Percentiles rank a stretch among this genome's conserved stretches.
phyloP scores from a whole-genome alignment of 768 basidiomycete species.

The Tubosaeta sp. region DNA sequence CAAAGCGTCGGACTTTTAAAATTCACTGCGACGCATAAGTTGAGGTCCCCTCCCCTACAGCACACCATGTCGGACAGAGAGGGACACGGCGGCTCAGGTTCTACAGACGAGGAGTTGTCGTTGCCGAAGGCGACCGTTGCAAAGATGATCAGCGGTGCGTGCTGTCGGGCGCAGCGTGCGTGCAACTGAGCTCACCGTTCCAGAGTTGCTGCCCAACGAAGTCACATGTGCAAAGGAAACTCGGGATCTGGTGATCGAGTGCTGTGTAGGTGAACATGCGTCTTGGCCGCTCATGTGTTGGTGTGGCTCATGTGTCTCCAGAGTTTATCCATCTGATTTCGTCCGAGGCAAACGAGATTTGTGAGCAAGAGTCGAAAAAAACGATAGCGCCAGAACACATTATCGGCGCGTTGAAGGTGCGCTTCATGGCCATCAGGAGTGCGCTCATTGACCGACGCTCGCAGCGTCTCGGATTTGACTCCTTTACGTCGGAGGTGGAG shows the following conservation, averaged over 20 bases:
- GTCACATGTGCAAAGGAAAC: slow-evolving; percentile 93
- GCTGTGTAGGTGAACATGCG: slow-evolving; percentile 90
- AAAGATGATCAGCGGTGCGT: slow-evolving; percentile 88
- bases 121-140: slow-evolving; percentile 96
- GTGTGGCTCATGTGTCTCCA: slow-evolving; percentile 33
- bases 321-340: slow-evolving; percentile 99
- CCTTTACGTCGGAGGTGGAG: slow-evolving; percentile 85
- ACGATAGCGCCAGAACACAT: slow-evolving; percentile 99
- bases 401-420: slow-evolving; percentile 81
- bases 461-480: slow-evolving; percentile 89
- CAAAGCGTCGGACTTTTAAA: slow-evolving; percentile 37
- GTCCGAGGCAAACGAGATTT: slow-evolving; percentile 96
- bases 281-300: slow-evolving; percentile 3
- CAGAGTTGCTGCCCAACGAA: slow-evolving; percentile 88
- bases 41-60: slow-evolving; percentile 1
- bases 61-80: slow-evolving; percentile 85
- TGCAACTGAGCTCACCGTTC: neutral
- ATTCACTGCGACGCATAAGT: slow-evolving; percentile 6
- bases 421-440: slow-evolving; percentile 12
- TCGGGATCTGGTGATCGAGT: slow-evolving; percentile 94
- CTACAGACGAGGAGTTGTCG: slow-evolving; percentile 88
- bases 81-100: slow-evolving; percentile 60
- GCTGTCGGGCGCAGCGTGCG: slow-evolving; percentile 6
- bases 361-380: slow-evolving; percentile 97
- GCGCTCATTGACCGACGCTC: slow-evolving; percentile 7